phyloP scores from a whole-genome alignment of 2,329 filamentous ascomycete genomes.

The Exserohilum turcica region DNA sequence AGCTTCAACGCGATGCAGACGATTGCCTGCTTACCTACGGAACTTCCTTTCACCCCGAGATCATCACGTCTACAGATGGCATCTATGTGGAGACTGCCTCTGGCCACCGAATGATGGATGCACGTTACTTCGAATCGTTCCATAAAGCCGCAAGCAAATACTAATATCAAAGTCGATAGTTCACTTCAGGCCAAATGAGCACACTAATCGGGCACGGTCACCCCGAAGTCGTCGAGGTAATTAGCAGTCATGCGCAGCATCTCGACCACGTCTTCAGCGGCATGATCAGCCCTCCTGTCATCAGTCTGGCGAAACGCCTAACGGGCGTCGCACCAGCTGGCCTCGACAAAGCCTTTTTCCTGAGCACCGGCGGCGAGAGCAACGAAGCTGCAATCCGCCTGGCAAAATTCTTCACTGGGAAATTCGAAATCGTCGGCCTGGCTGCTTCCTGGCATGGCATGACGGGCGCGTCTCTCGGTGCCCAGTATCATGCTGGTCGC shows the following conservation, averaged over 20 bases:
- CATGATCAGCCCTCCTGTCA: slow-evolving; percentile 45
- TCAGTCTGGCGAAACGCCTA: slow-evolving; percentile 38
- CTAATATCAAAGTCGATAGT: neutral
- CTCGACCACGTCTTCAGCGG: slow-evolving; percentile 45
- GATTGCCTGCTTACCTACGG: slow-evolving; percentile 29
- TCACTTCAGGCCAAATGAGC: slow-evolving; percentile 16
- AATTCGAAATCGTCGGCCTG: slow-evolving; percentile 67
- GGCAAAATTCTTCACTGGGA: slow-evolving; percentile 67
- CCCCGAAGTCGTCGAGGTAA: slow-evolving; percentile 40
- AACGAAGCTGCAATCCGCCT: slow-evolving; percentile 68
- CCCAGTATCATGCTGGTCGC: slow-evolving; percentile 61
- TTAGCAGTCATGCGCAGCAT: slow-evolving; percentile 32
- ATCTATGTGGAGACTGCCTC: slow-evolving; percentile 38
- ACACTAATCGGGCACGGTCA: slow-evolving; percentile 38
- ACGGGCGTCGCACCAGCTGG: slow-evolving; percentile 31
- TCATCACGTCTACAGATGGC: slow-evolving; percentile 36
- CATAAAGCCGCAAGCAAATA: neutral
- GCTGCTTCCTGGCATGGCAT: slow-evolving; percentile 66
- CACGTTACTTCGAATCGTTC: slow-evolving; percentile 1
- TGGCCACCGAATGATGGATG: slow-evolving; percentile 41
- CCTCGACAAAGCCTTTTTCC: slow-evolving; percentile 43
- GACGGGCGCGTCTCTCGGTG: slow-evolving; percentile 58
- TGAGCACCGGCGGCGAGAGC: slow-evolving; percentile 43
- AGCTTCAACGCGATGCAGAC: slow-evolving; percentile 30
- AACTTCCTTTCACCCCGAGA: slow-evolving; percentile 36